Percentiles rank a stretch among this genome's conserved stretches.
phyloP scores from a whole-genome alignment of 805 yeast genomes.

The Nakazawaea peltata region DNA sequence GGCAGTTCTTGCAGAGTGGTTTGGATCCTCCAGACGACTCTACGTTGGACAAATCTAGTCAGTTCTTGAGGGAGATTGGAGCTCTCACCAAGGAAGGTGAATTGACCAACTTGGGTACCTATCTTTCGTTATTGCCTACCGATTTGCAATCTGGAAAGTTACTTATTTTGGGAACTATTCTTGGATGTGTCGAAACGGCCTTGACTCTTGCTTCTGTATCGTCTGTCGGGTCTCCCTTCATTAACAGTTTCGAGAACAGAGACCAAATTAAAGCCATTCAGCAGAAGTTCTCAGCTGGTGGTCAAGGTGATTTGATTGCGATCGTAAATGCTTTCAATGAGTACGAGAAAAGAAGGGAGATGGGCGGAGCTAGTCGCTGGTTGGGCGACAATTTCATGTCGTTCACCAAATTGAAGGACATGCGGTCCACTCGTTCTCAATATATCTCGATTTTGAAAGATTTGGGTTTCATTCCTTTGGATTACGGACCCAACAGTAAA shows the following conservation, averaged over 20 bases:
- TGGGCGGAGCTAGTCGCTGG: slow-evolving; percentile 30
- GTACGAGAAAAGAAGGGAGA: slow-evolving; percentile 29
- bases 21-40: slow-evolving; percentile 68
- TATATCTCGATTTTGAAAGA: slow-evolving; percentile 66
- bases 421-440: slow-evolving; percentile 63
- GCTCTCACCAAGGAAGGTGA: slow-evolving; percentile 40
- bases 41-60: slow-evolving; percentile 43
- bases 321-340: slow-evolving; percentile 49
- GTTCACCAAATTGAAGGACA: slow-evolving; percentile 57
- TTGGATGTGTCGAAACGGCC: slow-evolving; percentile 73
- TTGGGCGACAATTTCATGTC: slow-evolving; percentile 55
- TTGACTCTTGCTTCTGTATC: slow-evolving; percentile 76
- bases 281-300: slow-evolving; percentile 28
- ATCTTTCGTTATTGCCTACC: slow-evolving; percentile 74
- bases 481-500: slow-evolving; percentile 25
- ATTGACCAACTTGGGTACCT: slow-evolving; percentile 73
- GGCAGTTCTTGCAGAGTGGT: slow-evolving; percentile 61
- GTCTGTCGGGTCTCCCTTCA: slow-evolving; percentile 69
- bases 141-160: slow-evolving; percentile 84
- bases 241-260: slow-evolving; percentile 52
- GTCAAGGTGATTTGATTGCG: slow-evolving; percentile 72
- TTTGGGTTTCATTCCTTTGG: slow-evolving; percentile 63
- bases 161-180: slow-evolving; percentile 69
- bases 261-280: slow-evolving; percentile 49
- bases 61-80: slow-evolving; percentile 59